Evolutionary conservation across 1,139 yeast species (phyloP).

Genomic region (Geotrichum histeridarum): DNA sequence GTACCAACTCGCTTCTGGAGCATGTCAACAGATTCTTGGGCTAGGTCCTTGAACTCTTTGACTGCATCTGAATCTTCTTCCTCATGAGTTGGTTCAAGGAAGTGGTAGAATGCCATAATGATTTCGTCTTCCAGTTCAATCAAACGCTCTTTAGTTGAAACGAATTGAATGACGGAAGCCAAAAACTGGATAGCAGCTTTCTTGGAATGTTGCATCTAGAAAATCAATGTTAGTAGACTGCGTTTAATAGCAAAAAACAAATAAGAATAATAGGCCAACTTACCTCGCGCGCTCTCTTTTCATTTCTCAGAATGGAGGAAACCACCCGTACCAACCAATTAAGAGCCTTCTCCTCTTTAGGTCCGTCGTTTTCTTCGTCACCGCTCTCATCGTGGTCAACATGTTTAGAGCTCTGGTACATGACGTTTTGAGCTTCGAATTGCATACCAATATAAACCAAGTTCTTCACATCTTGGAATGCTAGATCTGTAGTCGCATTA

Average conservation of each 20-base stretch:
- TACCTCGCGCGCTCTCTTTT: slow-evolving; percentile 16
- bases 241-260: not conserved
- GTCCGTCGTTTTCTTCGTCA: slow-evolving; percentile 18
- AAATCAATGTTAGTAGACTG: not conserved
- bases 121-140: slow-evolving; percentile 28
- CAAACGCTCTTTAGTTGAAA: slow-evolving; percentile 13
- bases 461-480: slow-evolving; percentile 62
- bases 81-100: slow-evolving; percentile 40
- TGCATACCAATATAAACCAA: slow-evolving; percentile 55
- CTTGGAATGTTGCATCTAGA: slow-evolving; percentile 50
- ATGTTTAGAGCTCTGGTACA: slow-evolving; percentile 27
- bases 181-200: slow-evolving; percentile 48
- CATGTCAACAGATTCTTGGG: slow-evolving; percentile 65
- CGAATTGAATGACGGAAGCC: slow-evolving; percentile 33
- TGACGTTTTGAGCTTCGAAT: slow-evolving; percentile 50
- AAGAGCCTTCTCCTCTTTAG: slow-evolving; percentile 41
- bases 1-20: slow-evolving; percentile 69
- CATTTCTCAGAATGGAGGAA: slow-evolving; percentile 53
- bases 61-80: slow-evolving; percentile 41
- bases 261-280: not conserved
- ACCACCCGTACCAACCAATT: slow-evolving; percentile 61
- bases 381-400: slow-evolving; percentile 25
- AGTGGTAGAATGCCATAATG: slow-evolving; percentile 56
- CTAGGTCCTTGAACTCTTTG: slow-evolving; percentile 52
- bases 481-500: slow-evolving; percentile 57